Percentiles rank a stretch among this genome's conserved stretches.
Evolutionary conservation across 371 early-diverging fungal genomes (phyloP).

Genomic region (Mycotypha africana): DNA sequence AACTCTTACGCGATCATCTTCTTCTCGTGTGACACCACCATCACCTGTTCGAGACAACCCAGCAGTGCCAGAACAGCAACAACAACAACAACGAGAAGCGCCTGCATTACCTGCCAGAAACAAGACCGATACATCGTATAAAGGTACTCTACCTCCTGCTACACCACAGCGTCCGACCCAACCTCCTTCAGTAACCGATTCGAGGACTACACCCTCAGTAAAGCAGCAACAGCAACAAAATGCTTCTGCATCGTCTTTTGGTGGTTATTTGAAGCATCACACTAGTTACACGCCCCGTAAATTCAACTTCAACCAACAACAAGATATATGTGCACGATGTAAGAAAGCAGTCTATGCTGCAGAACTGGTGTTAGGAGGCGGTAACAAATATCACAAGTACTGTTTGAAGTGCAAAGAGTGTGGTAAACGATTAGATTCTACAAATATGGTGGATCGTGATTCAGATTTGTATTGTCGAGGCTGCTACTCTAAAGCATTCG

Average conservation of each 20-base stretch:
- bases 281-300: conserved; percentile 41
- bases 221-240: background rate
- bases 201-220: background rate
- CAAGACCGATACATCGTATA: too few species aligned
- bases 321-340: conserved; percentile 39
- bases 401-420: conserved; percentile 41
- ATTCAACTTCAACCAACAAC: conserved; percentile 27
- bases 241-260: too few species aligned
- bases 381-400: conserved; percentile 44
- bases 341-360: conserved; percentile 46
- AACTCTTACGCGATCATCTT: conserved; percentile 2
- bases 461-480: conserved; percentile 39
- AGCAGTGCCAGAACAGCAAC: background rate
- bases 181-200: conserved; percentile 3
- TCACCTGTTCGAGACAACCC: conserved; percentile 6
- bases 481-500: conserved; percentile 41
- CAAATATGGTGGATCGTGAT: conserved; percentile 43
- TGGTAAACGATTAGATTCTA: conserved; percentile 39
- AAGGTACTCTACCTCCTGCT: background rate
- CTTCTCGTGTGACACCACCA: conserved; percentile 7
- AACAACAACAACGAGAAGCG: background rate
- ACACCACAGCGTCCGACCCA: background rate
- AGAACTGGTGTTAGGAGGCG: conserved; percentile 40
- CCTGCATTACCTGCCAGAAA: background rate
- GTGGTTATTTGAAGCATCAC: conserved; percentile 7